A percentile compares a stretch with the other conserved stretches of the same genome.
Conservation (phyloP, 1,139 yeast species). For the Taphrina communis region DNA sequence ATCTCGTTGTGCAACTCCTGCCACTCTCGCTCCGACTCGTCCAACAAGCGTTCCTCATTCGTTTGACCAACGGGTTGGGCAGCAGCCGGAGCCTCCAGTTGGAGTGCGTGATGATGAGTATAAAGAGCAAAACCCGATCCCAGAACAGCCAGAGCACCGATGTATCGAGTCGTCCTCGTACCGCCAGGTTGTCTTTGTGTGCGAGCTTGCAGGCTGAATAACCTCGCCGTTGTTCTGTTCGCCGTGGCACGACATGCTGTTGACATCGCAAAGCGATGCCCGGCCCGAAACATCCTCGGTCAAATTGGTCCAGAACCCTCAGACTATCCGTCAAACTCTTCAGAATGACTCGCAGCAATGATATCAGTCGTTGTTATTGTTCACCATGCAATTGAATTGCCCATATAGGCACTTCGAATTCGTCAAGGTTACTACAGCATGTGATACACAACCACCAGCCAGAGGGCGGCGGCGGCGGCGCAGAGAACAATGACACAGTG, state of each 20-base stretch:
- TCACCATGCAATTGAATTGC: too few species aligned
- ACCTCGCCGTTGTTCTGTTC: not conserved
- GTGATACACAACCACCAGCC: not conserved
- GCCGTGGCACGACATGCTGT: slow-evolving; percentile 3
- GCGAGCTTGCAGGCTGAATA: not conserved
- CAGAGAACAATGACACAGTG: slow-evolving; percentile 3
- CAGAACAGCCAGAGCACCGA: slow-evolving; percentile 1
- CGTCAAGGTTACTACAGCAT: not conserved
- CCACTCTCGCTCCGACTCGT: slow-evolving; percentile 45
- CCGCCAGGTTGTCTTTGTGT: not conserved
- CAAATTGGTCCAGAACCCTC: not conserved
- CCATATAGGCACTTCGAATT: too few species aligned
- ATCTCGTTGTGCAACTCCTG: slow-evolving; percentile 41
- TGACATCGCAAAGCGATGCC: slow-evolving; percentile 9
- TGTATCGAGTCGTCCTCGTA: not conserved
- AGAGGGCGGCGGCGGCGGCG: too few species aligned
- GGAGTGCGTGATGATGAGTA: not conserved
- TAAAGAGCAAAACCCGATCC: slow-evolving; percentile 6
- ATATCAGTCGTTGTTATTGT: too few species aligned
- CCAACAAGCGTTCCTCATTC: slow-evolving; percentile 49
- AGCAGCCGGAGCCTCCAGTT: slow-evolving; percentile 9
- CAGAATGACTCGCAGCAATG: too few species aligned
- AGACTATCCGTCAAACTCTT: too few species aligned
- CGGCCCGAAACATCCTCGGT: slow-evolving; percentile 13
- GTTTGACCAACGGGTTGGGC: slow-evolving; percentile 1